A percentile compares a stretch with the other conserved stretches of the same genome.
Conservation (phyloP, 805 yeast genomes). For the Lipomyces yamadae region DNA sequence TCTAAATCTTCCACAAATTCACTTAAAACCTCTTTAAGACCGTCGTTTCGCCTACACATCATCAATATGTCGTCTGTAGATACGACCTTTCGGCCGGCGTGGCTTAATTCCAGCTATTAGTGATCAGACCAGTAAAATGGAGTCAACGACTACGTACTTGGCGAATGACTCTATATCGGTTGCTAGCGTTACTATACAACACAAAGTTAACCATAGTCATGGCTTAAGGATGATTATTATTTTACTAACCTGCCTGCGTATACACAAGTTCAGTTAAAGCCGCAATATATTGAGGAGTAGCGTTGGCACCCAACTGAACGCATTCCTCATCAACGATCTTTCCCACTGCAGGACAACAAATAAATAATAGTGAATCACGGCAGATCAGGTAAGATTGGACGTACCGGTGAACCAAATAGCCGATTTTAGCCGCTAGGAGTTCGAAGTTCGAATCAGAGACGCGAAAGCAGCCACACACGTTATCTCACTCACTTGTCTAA, state of each 20-base stretch:
- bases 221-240: neutral
- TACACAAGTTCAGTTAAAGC: slow-evolving; percentile 45
- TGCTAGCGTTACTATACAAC: slow-evolving; percentile 39
- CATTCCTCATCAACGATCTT: slow-evolving; percentile 44
- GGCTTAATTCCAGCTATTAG: slow-evolving; percentile 31
- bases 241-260: slow-evolving; percentile 40
- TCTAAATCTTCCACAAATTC: slow-evolving; percentile 33
- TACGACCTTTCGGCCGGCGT: slow-evolving; percentile 43
- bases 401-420: slow-evolving; percentile 43
- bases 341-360: slow-evolving; percentile 31
- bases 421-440: slow-evolving; percentile 38
- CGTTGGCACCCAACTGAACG: slow-evolving; percentile 33
- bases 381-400: neutral
- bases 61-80: slow-evolving; percentile 42
- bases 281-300: slow-evolving; percentile 45
- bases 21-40: slow-evolving; percentile 38
- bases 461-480: too few species aligned
- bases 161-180: slow-evolving; percentile 44
- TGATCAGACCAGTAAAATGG: neutral
- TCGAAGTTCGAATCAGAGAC: neutral
- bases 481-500: neutral
- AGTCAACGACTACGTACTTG: slow-evolving; percentile 33
- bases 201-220: neutral
- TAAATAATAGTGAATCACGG: neutral
- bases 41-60: slow-evolving; percentile 44